phyloP scores from a whole-genome alignment of 768 basidiomycete genomes.

The Filobasidium wieringae region DNA sequence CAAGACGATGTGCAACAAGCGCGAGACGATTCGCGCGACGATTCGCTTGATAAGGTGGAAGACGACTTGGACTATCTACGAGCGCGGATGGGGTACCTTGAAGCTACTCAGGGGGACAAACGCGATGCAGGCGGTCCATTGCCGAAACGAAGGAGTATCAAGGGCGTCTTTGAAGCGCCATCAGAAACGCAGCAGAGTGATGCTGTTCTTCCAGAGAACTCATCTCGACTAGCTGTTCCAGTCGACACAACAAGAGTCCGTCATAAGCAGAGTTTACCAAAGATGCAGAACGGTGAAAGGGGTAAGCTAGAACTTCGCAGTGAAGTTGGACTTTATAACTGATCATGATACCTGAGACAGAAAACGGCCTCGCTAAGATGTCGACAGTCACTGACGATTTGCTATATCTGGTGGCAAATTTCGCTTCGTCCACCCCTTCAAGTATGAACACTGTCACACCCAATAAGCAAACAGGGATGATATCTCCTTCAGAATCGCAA shows the following conservation, averaged over 20 bases:
- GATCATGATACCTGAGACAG: slow-evolving; percentile 2
- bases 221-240: too few species aligned
- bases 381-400: slow-evolving; percentile 7
- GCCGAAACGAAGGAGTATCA: slow-evolving; percentile 30
- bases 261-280: too few species aligned
- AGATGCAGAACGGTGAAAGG: too few species aligned
- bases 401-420: neutral
- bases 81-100: neutral
- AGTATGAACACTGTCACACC: neutral
- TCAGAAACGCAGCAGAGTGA: slow-evolving; percentile 16
- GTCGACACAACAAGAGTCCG: too few species aligned
- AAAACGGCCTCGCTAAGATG: slow-evolving; percentile 12
- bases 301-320: too few species aligned
- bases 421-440: neutral
- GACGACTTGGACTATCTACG: neutral
- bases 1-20: neutral
- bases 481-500: slow-evolving; percentile 15
- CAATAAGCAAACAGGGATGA: neutral
- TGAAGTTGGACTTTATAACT: neutral
- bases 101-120: neutral
- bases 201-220: too few species aligned
- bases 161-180: slow-evolving; percentile 22
- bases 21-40: neutral
- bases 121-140: slow-evolving; percentile 5
- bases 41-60: slow-evolving; percentile 3